phyloP scores from a whole-genome alignment of 2,329 filamentous ascomycete species.

The Macrophomina phaseolina region DNA sequence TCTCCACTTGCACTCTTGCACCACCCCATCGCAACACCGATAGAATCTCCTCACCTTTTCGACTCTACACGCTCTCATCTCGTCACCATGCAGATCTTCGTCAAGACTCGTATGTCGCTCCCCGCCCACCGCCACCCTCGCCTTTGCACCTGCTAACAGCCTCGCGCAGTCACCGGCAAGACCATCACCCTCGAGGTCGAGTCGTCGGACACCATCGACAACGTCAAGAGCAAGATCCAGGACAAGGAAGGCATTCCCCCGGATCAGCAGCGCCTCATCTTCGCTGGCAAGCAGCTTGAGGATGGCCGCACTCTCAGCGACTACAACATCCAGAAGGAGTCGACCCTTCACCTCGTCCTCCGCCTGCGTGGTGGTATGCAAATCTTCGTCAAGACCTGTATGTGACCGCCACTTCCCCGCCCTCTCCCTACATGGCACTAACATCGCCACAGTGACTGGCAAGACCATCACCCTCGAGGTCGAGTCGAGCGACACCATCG shows the following conservation, averaged over 20 bases:
- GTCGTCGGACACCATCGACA: conserved; percentile 88
- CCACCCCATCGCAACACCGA: conserved; percentile 29
- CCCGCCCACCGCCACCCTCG: conserved; percentile 37
- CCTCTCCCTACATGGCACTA: conserved; percentile 39
- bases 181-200: conserved; percentile 72
- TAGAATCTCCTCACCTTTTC: neutral
- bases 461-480: conserved; percentile 59
- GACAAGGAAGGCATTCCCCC: conserved; percentile 98
- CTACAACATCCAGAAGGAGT: conserved; percentile 92
- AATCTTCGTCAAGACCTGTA: conserved; percentile 67
- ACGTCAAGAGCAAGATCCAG: conserved; percentile 96
- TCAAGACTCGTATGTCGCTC: conserved; percentile 82
- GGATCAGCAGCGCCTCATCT: conserved; percentile 96
- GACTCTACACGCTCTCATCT: neutral
- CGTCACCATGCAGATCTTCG: conserved; percentile 93
- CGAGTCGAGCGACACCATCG: conserved; percentile 48
- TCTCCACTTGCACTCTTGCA: conserved; percentile 16
- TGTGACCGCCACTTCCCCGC: conserved; percentile 32
- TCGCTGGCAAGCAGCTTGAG: conserved; percentile 95
- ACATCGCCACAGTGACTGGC: conserved; percentile 57
- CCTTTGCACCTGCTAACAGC: conserved; percentile 40
- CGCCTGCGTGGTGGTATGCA: conserved; percentile 70
- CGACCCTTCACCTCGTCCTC: conserved; percentile 76
- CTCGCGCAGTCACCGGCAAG: conserved; percentile 65
- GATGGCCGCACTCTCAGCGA: conserved; percentile 90